These are phyloP conservation scores for Ambrosia trifida DNA, from an alignment of 129 eudicot species.

Conservation along the genomic window DNA sequence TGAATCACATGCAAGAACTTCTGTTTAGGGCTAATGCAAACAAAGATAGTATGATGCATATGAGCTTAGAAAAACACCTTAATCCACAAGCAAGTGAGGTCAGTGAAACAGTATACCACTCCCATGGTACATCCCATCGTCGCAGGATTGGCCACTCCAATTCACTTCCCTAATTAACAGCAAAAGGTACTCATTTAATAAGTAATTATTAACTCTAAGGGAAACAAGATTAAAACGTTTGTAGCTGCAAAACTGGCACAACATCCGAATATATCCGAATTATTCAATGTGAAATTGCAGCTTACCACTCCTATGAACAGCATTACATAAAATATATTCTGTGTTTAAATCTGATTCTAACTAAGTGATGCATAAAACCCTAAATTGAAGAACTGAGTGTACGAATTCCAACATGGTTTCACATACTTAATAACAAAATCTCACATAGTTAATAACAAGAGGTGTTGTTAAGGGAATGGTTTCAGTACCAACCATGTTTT, in stretches of 20 bases:
- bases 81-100: constrained; percentile 94
- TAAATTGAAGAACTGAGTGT: background rate
- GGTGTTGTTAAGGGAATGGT: too few species aligned
- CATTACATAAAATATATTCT: background rate
- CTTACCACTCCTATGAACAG: background rate
- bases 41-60: constrained; percentile 16
- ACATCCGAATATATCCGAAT: background rate
- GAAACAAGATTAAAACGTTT: background rate
- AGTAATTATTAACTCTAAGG: background rate
- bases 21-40: background rate
- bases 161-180: constrained; percentile 44
- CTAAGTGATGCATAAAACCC: background rate
- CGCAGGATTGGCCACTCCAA: constrained; percentile 65
- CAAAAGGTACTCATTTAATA: background rate
- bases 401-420: background rate
- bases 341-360: background rate
- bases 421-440: too few species aligned
- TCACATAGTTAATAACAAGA: too few species aligned
- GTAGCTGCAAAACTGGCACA: background rate
- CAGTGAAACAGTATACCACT: constrained; percentile 90
- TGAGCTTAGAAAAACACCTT: constrained; percentile 49
- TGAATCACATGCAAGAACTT: constrained; percentile 17
- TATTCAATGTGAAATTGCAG: background rate
- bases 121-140: constrained; percentile 99
- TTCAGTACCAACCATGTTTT: too few species aligned